Conservation (phyloP, 345 rosid species). For the Citrus australasica region DNA sequence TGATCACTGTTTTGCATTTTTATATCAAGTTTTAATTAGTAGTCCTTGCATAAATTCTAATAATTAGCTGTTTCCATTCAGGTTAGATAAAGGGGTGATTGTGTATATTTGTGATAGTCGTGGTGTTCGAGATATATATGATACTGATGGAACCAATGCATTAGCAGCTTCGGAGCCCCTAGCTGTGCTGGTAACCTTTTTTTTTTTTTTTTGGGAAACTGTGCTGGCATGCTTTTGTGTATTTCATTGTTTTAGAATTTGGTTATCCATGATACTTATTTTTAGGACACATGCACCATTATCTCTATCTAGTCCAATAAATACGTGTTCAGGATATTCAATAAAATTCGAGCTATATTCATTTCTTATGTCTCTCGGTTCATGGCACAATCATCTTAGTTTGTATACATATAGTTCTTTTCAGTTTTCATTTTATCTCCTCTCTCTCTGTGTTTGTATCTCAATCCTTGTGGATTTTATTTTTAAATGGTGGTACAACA, state of each 20-base stretch:
- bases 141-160: slow-evolving; percentile 81
- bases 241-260: neutral
- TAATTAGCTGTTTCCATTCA: slow-evolving; percentile 27
- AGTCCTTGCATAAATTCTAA: neutral
- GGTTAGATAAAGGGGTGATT: slow-evolving; percentile 96
- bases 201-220: neutral
- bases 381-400: neutral
- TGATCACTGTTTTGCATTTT: neutral
- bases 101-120: slow-evolving; percentile 85
- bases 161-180: slow-evolving; percentile 79
- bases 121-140: slow-evolving; percentile 89
- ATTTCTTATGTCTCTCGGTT: neutral
- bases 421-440: neutral
- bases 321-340: neutral
- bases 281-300: neutral
- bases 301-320: neutral
- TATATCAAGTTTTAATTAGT: neutral
- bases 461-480: neutral
- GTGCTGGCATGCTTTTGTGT: slow-evolving; percentile 51
- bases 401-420: neutral
- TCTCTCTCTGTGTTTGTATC: neutral
- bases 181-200: slow-evolving; percentile 62
- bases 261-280: neutral
- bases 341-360: neutral
- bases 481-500: neutral